Base-by-base conservation (phyloP, 2,329 filamentous ascomycete genomes). In the Diplodia corticola region DNA sequence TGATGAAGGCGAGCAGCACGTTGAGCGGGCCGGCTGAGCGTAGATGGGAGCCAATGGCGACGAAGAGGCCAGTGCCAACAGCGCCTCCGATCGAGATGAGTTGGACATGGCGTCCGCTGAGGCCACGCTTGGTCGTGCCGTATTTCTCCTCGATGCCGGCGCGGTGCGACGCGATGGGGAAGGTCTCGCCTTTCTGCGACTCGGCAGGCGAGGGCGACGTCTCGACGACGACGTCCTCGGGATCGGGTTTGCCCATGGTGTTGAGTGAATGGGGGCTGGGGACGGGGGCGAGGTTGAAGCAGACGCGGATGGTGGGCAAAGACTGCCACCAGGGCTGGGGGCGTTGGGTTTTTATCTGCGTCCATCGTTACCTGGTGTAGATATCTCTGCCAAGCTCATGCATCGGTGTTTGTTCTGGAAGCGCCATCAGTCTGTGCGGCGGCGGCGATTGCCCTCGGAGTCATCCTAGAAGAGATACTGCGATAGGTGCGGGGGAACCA, bases 11-110 rank as follows among this genome's bases (percentile, higher is more conserved):
- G 28, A 71, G 64, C 10, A 71, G 57, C 10, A 68, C 46, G 28
- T 53, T 65, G 10, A 68, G 37, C 9, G 70, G 69, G n/a, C 80
- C 80, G 4, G 49, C 63, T 13, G n/a, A 48, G 40, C 57, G 40
- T 40, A 60, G 37, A 33, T 48, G 37, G 10, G 44, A 46, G 37
- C 64, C 64, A 20, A 66, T 63, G 17, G 44, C 55, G 13, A 66
- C 64, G 44, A 66, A 66, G 26, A 66, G 49, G 13, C 55, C 60
- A 12, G 64, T 66, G 15, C 64, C 64, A 5, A 66, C 37, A 1
- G 64, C 40, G 4, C 64, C 64, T 22, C 64, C 64, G 24, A 66
- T 63, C 5, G 55, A 54, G 35, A 66, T 66, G 37, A 66, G 46
- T 28, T 66, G 64, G 5, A 63, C 60, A 26, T 66, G 64, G 46